Evolutionary conservation across 1,284 basidiomycete genomes (phyloP).

Genomic region (Puccinia hordei): DNA sequence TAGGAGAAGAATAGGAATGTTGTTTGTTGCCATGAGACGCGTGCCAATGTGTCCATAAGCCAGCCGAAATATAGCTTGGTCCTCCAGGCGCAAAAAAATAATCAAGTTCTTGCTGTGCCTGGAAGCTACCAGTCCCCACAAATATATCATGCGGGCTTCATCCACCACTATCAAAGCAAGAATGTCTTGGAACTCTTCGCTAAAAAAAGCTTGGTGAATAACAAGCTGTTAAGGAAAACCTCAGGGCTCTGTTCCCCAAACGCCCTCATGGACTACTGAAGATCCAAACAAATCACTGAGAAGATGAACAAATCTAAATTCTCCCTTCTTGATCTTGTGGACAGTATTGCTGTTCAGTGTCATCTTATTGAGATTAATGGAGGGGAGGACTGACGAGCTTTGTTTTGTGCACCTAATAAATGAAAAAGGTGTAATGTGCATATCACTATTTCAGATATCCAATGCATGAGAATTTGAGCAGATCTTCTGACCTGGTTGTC

Average conservation of each 20-base stretch:
- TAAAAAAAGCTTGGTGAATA: constrained; percentile 10
- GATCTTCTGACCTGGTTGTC: no score
- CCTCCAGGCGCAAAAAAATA: neutral
- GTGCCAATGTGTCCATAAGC: neutral
- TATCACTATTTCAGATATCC: no score
- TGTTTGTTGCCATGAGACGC: neutral
- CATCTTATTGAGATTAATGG: constrained; percentile 20
- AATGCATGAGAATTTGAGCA: no score
- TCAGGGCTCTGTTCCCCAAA: constrained; percentile 27
- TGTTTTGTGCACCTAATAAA: no score
- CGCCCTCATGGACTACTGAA: no score
- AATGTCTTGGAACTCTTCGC: neutral
- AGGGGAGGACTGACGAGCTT: no score
- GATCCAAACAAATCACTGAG: no score
- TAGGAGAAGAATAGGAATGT: neutral
- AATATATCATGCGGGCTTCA: constrained; percentile 1
- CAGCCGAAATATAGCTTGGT: neutral
- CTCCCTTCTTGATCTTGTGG: neutral
- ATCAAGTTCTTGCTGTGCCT: neutral
- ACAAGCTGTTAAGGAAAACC: constrained; percentile 5
- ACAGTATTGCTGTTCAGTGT: neutral
- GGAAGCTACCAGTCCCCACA: constrained; percentile 20
- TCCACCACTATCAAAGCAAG: neutral
- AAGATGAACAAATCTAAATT: constrained; percentile 16
- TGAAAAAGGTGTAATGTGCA: no score